Evolutionary conservation across 208 protist species (phyloP).

Genomic region (Naegleria gruberi): DNA sequence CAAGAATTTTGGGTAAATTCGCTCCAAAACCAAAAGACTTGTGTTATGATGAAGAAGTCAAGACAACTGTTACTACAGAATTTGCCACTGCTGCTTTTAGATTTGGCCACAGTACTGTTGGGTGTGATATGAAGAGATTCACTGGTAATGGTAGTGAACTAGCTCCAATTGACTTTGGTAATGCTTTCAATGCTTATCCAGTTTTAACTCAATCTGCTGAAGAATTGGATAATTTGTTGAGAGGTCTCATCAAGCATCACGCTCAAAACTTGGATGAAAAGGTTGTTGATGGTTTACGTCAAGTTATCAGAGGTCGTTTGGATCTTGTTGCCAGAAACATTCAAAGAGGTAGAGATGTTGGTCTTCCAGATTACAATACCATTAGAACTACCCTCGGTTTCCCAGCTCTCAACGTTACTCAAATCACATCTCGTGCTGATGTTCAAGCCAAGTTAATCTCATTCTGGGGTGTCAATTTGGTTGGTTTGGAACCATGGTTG

Average conservation of each 20-base stretch:
- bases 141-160: conserved; percentile 17
- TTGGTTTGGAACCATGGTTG: conserved; percentile 32
- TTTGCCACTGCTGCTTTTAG: conserved; percentile 34
- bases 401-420: background rate
- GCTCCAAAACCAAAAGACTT: conserved; percentile 13
- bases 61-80: conserved; percentile 19
- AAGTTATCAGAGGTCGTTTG: conserved; percentile 38
- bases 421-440: background rate
- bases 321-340: conserved; percentile 37
- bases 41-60: conserved; percentile 35
- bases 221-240: conserved; percentile 11
- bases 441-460: conserved; percentile 16
- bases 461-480: conserved; percentile 21
- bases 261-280: conserved; percentile 25
- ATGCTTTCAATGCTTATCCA: conserved; percentile 25
- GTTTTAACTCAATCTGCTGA: background rate
- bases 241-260: conserved; percentile 12
- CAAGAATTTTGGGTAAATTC: conserved; percentile 22
- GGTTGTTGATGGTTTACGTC: conserved; percentile 38
- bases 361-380: conserved; percentile 36
- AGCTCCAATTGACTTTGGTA: conserved; percentile 16
- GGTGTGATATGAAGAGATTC: conserved; percentile 4
- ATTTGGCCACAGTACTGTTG: conserved; percentile 42
- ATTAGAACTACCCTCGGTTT: conserved; percentile 27
- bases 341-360: conserved; percentile 39